These are phyloP conservation scores for Phytophthora pseudosyringae DNA, from an alignment of 352 stramenopile species.

Conservation along the genomic window DNA sequence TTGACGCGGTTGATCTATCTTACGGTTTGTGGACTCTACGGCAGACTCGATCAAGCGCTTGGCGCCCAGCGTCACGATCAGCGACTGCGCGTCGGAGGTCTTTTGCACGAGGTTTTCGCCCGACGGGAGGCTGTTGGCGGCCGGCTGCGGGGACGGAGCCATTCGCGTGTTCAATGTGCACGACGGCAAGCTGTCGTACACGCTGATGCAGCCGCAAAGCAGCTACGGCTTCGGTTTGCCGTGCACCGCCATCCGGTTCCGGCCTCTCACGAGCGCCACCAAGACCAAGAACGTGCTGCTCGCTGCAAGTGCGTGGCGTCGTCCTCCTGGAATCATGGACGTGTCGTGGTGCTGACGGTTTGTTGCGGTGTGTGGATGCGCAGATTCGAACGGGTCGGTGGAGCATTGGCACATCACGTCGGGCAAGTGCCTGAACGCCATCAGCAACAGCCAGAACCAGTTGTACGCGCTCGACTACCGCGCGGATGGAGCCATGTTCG, in stretches of 20 bases:
- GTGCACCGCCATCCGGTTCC: conserved; percentile 86
- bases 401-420: conserved; percentile 95
- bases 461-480: conserved; percentile 92
- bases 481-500: conserved; percentile 85
- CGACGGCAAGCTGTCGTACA: conserved; percentile 83
- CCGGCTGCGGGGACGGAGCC: conserved; percentile 85
- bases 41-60: conserved; percentile 65
- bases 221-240: conserved; percentile 82
- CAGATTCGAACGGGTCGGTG: conserved; percentile 88
- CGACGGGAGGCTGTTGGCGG: conserved; percentile 83
- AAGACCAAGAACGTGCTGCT: conserved; percentile 92
- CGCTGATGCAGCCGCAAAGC: conserved; percentile 75
- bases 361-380: neutral
- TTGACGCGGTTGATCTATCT: too few relatives aligned
- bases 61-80: conserved; percentile 84
- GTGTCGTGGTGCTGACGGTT: too few relatives aligned
- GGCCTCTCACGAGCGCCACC: conserved; percentile 73
- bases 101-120: conserved; percentile 90
- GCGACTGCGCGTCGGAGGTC: conserved; percentile 87
- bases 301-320: conserved; percentile 69
- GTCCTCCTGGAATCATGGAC: too few relatives aligned
- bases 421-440: conserved; percentile 92
- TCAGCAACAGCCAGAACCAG: conserved; percentile 89
- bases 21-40: neutral
- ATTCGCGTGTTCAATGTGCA: conserved; percentile 87